Evolutionary conservation across 495 filamentous ascomycete genomes (phyloP).

Genomic region (Penicillium tannophilum): DNA sequence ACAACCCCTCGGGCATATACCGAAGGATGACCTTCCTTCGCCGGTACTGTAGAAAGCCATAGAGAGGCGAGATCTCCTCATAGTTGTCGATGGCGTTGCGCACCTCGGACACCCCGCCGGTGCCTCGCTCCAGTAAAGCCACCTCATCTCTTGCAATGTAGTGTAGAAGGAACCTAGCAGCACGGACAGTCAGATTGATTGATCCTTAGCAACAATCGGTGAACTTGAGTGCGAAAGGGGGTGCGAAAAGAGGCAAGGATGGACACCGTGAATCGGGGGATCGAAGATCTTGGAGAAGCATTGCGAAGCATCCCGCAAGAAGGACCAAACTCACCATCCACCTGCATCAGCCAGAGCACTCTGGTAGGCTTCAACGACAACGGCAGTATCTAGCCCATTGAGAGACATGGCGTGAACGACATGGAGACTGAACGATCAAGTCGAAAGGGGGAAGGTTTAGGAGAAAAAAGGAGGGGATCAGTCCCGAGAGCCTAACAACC

Average conservation of each 20-base stretch:
- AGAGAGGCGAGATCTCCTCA: slow-evolving; percentile 82
- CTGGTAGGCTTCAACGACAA: slow-evolving; percentile 83
- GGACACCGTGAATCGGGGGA: neutral
- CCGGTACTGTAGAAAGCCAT: slow-evolving; percentile 88
- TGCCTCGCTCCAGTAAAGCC: slow-evolving; percentile 74
- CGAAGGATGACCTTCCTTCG: slow-evolving; percentile 89
- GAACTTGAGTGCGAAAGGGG: slow-evolving; percentile 9
- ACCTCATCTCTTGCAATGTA: slow-evolving; percentile 90
- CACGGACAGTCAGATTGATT: slow-evolving; percentile 13
- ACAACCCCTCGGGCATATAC: slow-evolving; percentile 87
- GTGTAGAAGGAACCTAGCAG: slow-evolving; percentile 85
- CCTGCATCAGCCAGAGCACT: slow-evolving; percentile 78
- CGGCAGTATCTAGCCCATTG: slow-evolving; percentile 88
- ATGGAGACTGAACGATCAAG: slow-evolving; percentile 32
- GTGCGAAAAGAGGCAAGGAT: neutral
- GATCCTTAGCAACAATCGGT: neutral
- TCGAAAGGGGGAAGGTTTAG: slow-evolving; percentile 1
- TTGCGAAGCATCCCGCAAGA: slow-evolving; percentile 6
- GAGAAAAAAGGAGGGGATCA: slow-evolving; percentile 14
- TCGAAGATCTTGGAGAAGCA: slow-evolving; percentile 2
- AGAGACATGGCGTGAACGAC: slow-evolving; percentile 77
- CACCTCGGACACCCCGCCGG: slow-evolving; percentile 82
- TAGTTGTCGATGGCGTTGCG: slow-evolving; percentile 76
- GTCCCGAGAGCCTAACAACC: neutral
- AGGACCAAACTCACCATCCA: slow-evolving; percentile 76